Evolutionary conservation across 1,139 yeast species (phyloP).

Genomic region (Hanseniaspora uvarum): DNA sequence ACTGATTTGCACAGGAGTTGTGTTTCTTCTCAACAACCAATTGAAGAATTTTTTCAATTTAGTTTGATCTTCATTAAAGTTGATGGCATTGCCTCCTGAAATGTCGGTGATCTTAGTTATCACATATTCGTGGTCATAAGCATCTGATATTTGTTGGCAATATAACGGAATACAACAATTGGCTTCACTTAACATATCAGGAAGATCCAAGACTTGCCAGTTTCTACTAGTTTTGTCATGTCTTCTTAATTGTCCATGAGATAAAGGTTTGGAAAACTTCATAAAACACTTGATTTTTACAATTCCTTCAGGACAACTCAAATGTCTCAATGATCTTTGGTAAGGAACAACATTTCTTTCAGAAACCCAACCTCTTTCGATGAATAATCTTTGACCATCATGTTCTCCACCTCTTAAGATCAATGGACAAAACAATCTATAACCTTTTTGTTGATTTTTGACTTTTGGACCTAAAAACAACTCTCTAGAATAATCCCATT

Average conservation of each 20-base stretch:
- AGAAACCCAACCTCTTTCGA: constrained; percentile 89
- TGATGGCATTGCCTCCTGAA: constrained; percentile 17
- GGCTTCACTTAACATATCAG: constrained; percentile 58
- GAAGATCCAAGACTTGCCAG: constrained; percentile 65
- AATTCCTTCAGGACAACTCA: constrained; percentile 59
- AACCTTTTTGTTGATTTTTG: constrained; percentile 67
- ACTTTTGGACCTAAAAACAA: constrained; percentile 87
- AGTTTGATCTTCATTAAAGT: constrained; percentile 5
- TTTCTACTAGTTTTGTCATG: constrained; percentile 50
- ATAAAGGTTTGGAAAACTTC: constrained; percentile 59
- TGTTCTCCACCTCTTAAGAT: constrained; percentile 54
- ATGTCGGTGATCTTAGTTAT: background rate
- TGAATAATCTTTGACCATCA: constrained; percentile 43
- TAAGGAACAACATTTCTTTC: constrained; percentile 62
- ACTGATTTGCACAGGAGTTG: background rate
- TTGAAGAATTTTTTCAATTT: background rate
- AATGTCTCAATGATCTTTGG: constrained; percentile 50
- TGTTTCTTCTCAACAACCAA: background rate
- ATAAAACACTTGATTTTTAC: constrained; percentile 66
- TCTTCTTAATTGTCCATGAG: constrained; percentile 68
- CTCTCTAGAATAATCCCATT: constrained; percentile 74
- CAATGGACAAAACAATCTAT: constrained; percentile 71
- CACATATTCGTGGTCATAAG: constrained; percentile 42
- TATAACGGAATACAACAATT: constrained; percentile 64
- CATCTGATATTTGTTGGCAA: constrained; percentile 62